Percentiles rank a stretch among this genome's conserved stretches.
Evolutionary conservation across 805 yeast species (phyloP).

Genomic region (Saccharomycopsis guyanensis): DNA sequence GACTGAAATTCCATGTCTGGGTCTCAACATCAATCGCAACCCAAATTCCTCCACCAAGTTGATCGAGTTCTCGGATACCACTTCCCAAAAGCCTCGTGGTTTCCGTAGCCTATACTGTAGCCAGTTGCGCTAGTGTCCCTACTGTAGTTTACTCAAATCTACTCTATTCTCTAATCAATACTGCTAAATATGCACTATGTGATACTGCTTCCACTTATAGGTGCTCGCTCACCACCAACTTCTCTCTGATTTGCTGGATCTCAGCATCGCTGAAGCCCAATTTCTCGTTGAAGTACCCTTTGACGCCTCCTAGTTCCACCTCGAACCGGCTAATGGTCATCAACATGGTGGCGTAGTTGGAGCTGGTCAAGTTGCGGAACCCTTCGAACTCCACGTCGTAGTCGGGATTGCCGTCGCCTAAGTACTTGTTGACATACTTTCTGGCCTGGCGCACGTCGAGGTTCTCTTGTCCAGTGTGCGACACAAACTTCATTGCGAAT

Average conservation of each 20-base stretch:
- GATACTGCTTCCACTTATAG: no score
- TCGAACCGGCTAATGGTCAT: conserved; percentile 49
- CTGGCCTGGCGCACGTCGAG: conserved; percentile 2
- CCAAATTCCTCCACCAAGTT: no score
- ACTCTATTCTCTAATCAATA: no score
- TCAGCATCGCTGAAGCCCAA: conserved; percentile 42
- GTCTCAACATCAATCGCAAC: no score
- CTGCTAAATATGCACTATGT: no score
- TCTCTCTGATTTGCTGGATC: conserved; percentile 23
- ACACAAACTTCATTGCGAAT: conserved; percentile 25
- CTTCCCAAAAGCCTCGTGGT: no score
- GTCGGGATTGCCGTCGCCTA: conserved; percentile 8
- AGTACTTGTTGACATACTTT: conserved; percentile 6
- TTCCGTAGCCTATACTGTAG: no score
- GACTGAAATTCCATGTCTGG: no score
- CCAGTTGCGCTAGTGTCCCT: no score
- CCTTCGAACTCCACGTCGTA: conserved; percentile 36
- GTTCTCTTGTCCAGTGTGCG: conserved; percentile 23
- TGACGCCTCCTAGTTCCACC: conserved; percentile 46
- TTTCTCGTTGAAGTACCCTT: conserved; percentile 36
- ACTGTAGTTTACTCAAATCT: no score
- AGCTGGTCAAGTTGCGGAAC: conserved; percentile 50
- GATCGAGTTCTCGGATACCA: no score
- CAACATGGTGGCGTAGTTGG: conserved; percentile 64
- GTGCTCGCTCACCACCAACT: neutral